phyloP scores from a whole-genome alignment of 2,329 filamentous ascomycete genomes.

The Emericellopsis atlantica region DNA sequence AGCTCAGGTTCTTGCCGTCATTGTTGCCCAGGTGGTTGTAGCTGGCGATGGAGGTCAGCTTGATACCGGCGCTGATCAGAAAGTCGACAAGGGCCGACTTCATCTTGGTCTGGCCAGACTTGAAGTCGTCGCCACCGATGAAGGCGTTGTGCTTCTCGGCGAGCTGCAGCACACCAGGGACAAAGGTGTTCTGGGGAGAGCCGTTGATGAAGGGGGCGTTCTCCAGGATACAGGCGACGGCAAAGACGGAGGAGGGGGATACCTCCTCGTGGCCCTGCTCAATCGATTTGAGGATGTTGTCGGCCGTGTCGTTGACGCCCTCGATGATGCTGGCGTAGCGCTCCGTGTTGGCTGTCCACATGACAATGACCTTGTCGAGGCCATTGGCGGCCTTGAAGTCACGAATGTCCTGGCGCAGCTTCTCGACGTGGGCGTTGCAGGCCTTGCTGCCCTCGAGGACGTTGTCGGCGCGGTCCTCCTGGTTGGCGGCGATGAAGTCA shows the following conservation, averaged over 20 bases:
- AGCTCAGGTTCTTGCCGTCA: slow-evolving; percentile 96
- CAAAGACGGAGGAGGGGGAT: slow-evolving; percentile 91
- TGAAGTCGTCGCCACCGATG: slow-evolving; percentile 98
- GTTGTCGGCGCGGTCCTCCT: slow-evolving; percentile 93
- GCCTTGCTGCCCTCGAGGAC: slow-evolving; percentile 74
- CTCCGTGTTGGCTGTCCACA: slow-evolving; percentile 99
- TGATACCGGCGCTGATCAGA: slow-evolving; percentile 96
- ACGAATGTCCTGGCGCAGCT: slow-evolving; percentile 85
- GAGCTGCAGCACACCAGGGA: slow-evolving; percentile 80
- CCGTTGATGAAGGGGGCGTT: slow-evolving; percentile 94
- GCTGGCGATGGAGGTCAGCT: slow-evolving; percentile 93
- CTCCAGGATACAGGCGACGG: slow-evolving; percentile 88
- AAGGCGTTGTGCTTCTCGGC: slow-evolving; percentile 80
- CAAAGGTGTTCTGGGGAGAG: slow-evolving; percentile 97
- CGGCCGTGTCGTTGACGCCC: slow-evolving; percentile 92
- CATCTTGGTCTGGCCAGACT: slow-evolving; percentile 99
- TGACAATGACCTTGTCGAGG: slow-evolving; percentile 91
- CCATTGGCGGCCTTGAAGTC: slow-evolving; percentile 79
- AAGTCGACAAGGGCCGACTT: slow-evolving; percentile 98
- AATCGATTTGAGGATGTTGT: slow-evolving; percentile 83
- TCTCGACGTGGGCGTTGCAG: slow-evolving; percentile 76
- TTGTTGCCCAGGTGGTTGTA: slow-evolving; percentile 99
- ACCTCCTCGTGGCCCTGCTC: slow-evolving; percentile 79
- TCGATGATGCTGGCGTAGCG: slow-evolving; percentile 80
- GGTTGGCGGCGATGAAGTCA: slow-evolving; percentile 98